phyloP scores from a whole-genome alignment of 73 alveolate genomes.

The Paramecium sexaurelia region DNA sequence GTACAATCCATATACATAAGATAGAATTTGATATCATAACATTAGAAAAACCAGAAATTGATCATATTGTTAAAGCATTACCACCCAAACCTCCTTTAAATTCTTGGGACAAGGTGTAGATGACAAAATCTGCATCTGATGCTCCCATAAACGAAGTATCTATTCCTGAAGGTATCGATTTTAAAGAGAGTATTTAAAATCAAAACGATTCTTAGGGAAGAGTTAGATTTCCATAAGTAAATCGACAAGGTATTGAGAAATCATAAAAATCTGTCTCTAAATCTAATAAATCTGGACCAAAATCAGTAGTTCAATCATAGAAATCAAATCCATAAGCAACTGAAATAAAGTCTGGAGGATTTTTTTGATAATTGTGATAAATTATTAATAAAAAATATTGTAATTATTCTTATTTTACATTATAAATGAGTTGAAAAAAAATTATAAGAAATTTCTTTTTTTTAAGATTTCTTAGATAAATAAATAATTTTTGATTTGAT shows the following conservation, averaged over 20 bases:
- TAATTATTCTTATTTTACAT: no score
- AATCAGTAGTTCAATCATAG: not conserved
- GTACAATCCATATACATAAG: not conserved
- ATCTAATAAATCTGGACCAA: conserved; percentile 42
- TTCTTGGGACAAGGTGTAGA: conserved; percentile 47
- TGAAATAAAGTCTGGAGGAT: conserved; percentile 50
- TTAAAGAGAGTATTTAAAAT: not conserved
- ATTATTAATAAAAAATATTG: not conserved
- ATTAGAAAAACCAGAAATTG: conserved; percentile 38
- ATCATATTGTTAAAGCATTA: conserved; percentile 49
- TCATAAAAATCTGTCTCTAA: conserved; percentile 27
- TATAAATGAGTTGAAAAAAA: no score
- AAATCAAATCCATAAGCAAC: not conserved
- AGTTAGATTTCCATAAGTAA: not conserved
- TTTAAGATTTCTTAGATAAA: no score
- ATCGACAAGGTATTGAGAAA: not conserved
- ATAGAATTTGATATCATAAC: conserved; percentile 51
- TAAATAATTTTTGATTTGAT: not conserved
- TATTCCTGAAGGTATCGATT: conserved; percentile 44
- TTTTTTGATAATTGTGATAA: not conserved
- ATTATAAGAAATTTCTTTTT: not conserved
- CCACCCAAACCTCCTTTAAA: conserved; percentile 56
- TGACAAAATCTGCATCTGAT: not conserved
- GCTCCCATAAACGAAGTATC: not conserved
- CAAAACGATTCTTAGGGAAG: not conserved